These are phyloP conservation scores for Vickermania ingenoplastis DNA, from an alignment of 208 protist species.

Conservation along the genomic window DNA sequence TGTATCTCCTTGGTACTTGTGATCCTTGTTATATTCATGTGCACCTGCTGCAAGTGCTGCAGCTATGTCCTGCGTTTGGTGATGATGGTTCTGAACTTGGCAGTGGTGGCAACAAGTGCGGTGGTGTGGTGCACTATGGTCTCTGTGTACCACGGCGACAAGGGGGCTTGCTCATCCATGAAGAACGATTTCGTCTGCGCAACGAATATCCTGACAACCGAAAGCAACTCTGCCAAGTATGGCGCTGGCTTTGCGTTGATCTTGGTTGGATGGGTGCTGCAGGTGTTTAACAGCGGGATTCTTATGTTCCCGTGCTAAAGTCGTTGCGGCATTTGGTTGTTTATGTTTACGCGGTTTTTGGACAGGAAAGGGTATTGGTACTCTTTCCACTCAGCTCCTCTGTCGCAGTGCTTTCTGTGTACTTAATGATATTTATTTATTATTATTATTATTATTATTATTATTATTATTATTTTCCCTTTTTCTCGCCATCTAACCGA, in stretches of 20 bases:
- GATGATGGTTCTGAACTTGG: not conserved
- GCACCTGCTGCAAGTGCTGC: conserved; percentile 8
- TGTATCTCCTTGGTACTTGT: not conserved
- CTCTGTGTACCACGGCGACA: conserved; percentile 2
- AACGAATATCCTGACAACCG: not conserved
- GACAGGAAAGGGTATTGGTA: too few relatives aligned
- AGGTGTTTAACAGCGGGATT: conserved; percentile 7
- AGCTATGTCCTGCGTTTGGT: not conserved
- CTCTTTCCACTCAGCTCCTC: too few relatives aligned
- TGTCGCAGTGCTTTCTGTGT: too few relatives aligned
- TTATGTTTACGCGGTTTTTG: too few relatives aligned
- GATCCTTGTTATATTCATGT: conserved; percentile 1
- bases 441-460: too few relatives aligned
- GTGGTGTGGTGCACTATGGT: conserved; percentile 13
- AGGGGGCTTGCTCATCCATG: not conserved
- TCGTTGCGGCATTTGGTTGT: too few relatives aligned
- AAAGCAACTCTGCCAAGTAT: conserved; percentile 4
- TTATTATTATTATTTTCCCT: too few relatives aligned
- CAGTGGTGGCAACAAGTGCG: not conserved
- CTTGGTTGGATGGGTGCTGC: conserved; percentile 10
- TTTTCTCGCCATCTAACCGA: too few relatives aligned
- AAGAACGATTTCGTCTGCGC: not conserved
- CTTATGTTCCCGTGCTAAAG: conserved; percentile 6
- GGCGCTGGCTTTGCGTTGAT: conserved; percentile 11
- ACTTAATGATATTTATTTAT: too few relatives aligned